Conservation (phyloP, 352 stramenopile species). For the Globisporangium solare region DNA sequence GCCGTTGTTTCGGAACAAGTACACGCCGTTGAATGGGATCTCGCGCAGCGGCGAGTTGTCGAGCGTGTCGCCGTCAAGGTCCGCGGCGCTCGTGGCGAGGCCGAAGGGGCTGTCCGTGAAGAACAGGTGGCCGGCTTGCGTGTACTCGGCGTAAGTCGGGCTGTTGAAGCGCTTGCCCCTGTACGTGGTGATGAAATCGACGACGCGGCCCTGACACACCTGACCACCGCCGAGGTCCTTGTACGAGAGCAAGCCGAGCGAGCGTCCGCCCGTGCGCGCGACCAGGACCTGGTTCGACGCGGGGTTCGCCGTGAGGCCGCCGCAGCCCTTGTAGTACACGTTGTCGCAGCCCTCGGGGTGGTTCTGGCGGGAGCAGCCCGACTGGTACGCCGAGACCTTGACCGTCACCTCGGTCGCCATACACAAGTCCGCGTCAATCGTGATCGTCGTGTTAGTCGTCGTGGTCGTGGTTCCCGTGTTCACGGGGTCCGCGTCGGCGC, state of each 20-base stretch:
- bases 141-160: slow-evolving; percentile 63
- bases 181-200: slow-evolving; percentile 71
- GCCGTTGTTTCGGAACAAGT: slow-evolving; percentile 50
- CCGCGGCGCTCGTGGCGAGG: slow-evolving; percentile 45
- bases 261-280: slow-evolving; percentile 67
- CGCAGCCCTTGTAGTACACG: slow-evolving; percentile 74
- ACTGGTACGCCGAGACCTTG: slow-evolving; percentile 60
- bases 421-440: slow-evolving; percentile 18
- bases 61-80: slow-evolving; percentile 59
- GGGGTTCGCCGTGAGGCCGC: slow-evolving; percentile 68
- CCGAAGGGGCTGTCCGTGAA: slow-evolving; percentile 80
- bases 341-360: slow-evolving; percentile 56
- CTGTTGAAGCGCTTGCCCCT: slow-evolving; percentile 79
- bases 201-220: slow-evolving; percentile 59
- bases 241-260: slow-evolving; percentile 69
- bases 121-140: slow-evolving; percentile 60
- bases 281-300: slow-evolving; percentile 63
- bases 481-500: slow-evolving; percentile 30
- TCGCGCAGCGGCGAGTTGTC: slow-evolving; percentile 68
- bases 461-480: slow-evolving; percentile 25
- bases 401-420: slow-evolving; percentile 31
- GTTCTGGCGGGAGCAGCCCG: slow-evolving; percentile 63
- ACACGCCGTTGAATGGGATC: slow-evolving; percentile 78
- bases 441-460: slow-evolving; percentile 26
- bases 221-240: slow-evolving; percentile 27